Base-by-base conservation (phyloP, 139 green algal species). In the Chlorella sp. region DNA sequence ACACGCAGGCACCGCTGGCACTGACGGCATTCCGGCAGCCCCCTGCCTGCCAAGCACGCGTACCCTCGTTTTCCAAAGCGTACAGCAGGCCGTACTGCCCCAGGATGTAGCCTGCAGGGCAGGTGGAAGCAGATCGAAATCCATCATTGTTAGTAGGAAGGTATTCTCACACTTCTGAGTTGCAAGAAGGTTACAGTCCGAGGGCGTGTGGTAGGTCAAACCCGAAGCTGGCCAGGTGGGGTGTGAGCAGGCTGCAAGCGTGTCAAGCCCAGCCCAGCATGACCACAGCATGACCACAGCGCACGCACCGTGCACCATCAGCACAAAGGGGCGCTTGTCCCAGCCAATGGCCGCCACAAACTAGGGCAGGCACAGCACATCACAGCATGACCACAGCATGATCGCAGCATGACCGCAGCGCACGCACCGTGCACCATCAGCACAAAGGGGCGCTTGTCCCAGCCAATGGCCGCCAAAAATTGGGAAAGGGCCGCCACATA, bases 71-170 rank as follows among this genome's bases (percentile, higher is more conserved):
- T 42, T 94, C 69, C 32, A 92, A 82, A 1, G 96, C 96, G 61
- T 93, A 97, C 78, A 96, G 89, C 89, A 97, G 81, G 19, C 81
- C 96, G 81, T 96, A 97, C 91, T 98, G 95, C 0, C 93, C 90
- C 22, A 97, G 87, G 12, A 98, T 86, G 86, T 91, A 98, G 40
- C 96, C 82, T 86, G 82, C 82, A 40, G 42, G 4, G 30, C 24
- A n/a, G 16, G 39, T 36, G 2, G 22, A 83, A 19, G 30, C 28
- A n/a, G n/a, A n/a, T n/a, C n/a, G n/a, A n/a, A n/a, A n/a, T n/a
- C n/a, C n/a, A n/a, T n/a, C n/a, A n/a, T n/a, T n/a, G n/a, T n/a
- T n/a, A n/a, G n/a, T n/a, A n/a, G n/a, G n/a, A n/a, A n/a, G n/a
- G n/a, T n/a, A n/a, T n/a, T n/a, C n/a, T n/a, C n/a, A n/a, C n/a